phyloP scores from a whole-genome alignment of 257 asterid genomes.

The Salvia miltiorrhiza region DNA sequence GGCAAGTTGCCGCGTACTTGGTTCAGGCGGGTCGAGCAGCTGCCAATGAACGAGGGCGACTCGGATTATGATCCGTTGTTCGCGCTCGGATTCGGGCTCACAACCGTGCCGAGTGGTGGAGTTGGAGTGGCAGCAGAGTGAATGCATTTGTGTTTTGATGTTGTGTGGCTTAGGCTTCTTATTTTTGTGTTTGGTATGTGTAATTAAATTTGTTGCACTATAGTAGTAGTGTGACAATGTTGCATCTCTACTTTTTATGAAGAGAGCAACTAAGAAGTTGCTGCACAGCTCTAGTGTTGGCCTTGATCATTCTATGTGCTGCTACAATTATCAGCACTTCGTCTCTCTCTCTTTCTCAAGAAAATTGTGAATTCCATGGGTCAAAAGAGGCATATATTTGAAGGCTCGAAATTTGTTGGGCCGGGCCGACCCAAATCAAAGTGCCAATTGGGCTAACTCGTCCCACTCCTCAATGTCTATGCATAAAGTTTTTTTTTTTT shows the following conservation, averaged over 20 bases:
- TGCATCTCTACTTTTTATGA: not conserved
- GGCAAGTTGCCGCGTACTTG: conserved; percentile 80
- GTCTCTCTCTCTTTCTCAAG: not conserved
- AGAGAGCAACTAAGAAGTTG: not conserved
- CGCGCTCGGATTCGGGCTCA: conserved; percentile 65
- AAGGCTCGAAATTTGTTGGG: too few relatives aligned
- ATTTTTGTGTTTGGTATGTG: not conserved
- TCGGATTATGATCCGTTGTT: conserved; percentile 66
- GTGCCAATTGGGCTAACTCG: too few relatives aligned
- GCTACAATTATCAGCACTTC: not conserved
- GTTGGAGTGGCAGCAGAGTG: not conserved
- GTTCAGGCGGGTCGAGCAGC: conserved; percentile 67
- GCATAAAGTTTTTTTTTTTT: too few relatives aligned
- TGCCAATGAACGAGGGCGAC: conserved; percentile 83
- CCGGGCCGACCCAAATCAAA: too few relatives aligned
- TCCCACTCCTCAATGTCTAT: too few relatives aligned
- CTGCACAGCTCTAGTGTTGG: too few relatives aligned
- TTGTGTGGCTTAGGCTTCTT: not conserved
- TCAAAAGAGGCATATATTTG: too few relatives aligned
- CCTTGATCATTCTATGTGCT: not conserved
- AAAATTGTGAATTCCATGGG: too few relatives aligned
- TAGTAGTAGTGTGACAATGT: not conserved
- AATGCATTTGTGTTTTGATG: not conserved
- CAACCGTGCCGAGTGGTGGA: conserved; percentile 28
- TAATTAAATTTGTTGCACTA: too few relatives aligned